Percentiles rank a stretch among this genome's conserved stretches.
Conservation (phyloP, 2,329 filamentous ascomycete genomes). For the Monosporascus sp. region DNA sequence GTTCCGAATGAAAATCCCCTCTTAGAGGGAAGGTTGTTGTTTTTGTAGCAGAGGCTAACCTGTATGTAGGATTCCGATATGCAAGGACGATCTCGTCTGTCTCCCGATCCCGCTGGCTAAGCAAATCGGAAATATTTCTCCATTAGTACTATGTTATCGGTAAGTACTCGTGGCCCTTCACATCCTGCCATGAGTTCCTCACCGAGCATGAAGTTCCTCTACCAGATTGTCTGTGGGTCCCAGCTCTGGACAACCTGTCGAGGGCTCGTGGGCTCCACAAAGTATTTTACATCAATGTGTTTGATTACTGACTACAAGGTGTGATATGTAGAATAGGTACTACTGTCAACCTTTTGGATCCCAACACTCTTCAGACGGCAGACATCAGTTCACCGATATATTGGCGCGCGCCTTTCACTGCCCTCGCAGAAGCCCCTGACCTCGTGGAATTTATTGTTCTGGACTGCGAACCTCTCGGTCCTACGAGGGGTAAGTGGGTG, state of each 20-base stretch:
- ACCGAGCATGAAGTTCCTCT: background rate
- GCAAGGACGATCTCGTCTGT: slow-evolving; percentile 95
- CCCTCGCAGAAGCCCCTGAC: slow-evolving; percentile 77
- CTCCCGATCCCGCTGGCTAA: slow-evolving; percentile 86
- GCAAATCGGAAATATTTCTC: slow-evolving; percentile 80
- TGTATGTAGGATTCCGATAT: slow-evolving; percentile 71
- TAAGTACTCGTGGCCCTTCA: background rate
- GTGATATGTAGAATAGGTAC: slow-evolving; percentile 67
- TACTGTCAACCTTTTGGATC: slow-evolving; percentile 82
- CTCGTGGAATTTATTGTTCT: slow-evolving; percentile 91
- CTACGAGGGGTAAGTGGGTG: slow-evolving; percentile 72
- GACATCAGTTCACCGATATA: slow-evolving; percentile 79
- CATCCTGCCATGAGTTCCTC: background rate
- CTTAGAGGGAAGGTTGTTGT: too few species aligned
- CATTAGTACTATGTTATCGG: slow-evolving; percentile 72
- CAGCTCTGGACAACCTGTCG: background rate
- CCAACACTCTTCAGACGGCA: slow-evolving; percentile 82
- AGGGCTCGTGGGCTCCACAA: background rate
- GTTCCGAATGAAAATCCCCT: background rate
- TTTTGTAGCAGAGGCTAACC: background rate
- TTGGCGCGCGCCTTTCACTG: slow-evolving; percentile 83
- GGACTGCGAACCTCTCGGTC: slow-evolving; percentile 79
- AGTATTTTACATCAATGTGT: background rate
- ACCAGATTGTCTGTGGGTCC: too few species aligned
- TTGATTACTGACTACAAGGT: background rate